Conservation (phyloP, 495 filamentous ascomycete genomes). For the Trichoderma reesei region DNA sequence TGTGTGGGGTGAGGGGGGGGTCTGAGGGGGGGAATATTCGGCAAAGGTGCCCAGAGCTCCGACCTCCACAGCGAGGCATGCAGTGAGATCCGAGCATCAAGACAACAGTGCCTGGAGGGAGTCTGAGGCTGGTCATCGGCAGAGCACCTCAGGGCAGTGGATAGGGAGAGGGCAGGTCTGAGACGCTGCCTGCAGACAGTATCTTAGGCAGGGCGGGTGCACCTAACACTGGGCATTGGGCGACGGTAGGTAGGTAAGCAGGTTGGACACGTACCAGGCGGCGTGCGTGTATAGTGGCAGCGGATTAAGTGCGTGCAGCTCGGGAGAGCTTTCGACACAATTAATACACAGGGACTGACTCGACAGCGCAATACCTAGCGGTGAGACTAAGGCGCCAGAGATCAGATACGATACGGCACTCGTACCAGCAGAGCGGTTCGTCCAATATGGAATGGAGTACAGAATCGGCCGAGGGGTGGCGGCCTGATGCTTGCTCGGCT, state of each 20-base stretch:
- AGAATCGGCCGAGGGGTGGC: not conserved
- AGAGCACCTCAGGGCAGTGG: too few species aligned
- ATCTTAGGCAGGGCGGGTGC: too few species aligned
- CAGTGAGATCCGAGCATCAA: not conserved
- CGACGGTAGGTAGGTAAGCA: too few species aligned
- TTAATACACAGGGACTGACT: too few species aligned
- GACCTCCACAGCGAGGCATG: not conserved
- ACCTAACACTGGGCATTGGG: too few species aligned
- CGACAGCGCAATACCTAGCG: too few species aligned
- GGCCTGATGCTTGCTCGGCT: not conserved
- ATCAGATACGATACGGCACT: not conserved
- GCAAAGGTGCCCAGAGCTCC: not conserved
- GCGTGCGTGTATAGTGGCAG: not conserved
- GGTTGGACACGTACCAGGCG: not conserved
- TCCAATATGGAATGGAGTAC: not conserved
- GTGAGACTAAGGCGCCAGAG: not conserved
- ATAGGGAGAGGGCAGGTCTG: not conserved
- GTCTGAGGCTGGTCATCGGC: too few species aligned
- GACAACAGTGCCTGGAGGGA: too few species aligned
- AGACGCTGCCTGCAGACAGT: not conserved
- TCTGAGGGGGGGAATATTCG: too few species aligned
- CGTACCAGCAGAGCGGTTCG: not conserved
- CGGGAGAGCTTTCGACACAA: too few species aligned
- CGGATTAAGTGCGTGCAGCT: not conserved
- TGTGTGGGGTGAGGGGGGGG: too few species aligned